A percentile compares a stretch with the other conserved stretches of the same genome.
Conservation (phyloP, 306 rosid species). For the Astragalus membranaceus region DNA sequence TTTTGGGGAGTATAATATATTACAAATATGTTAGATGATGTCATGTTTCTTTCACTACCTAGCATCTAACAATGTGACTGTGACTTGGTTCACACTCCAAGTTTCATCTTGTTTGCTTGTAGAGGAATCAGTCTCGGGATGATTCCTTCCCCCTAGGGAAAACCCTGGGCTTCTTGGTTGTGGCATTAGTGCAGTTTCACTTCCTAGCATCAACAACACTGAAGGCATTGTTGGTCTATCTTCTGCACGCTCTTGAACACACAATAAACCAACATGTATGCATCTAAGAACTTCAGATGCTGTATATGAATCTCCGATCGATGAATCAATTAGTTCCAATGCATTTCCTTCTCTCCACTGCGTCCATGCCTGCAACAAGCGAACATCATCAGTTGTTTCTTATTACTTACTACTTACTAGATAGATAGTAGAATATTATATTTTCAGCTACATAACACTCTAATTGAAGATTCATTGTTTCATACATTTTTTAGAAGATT, state of each 20-base stretch:
- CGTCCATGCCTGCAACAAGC: conserved; percentile 58
- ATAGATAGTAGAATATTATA: not conserved
- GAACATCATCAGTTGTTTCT: not conserved
- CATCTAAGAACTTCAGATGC: conserved; percentile 58
- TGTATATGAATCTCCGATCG: conserved; percentile 32
- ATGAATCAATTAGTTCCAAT: conserved; percentile 52
- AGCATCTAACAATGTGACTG: conserved; percentile 57
- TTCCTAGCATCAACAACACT: conserved; percentile 57
- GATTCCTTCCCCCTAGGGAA: conserved; percentile 43
- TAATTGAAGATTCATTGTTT: not conserved
- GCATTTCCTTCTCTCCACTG: conserved; percentile 56
- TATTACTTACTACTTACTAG: not conserved
- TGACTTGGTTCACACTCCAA: conserved; percentile 64
- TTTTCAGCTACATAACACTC: not conserved
- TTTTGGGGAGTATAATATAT: conserved; percentile 21
- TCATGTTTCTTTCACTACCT: conserved; percentile 39
- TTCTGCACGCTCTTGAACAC: conserved; percentile 54
- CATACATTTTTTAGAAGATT: conserved; percentile 61
- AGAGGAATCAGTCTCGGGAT: conserved; percentile 44
- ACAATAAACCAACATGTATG: conserved; percentile 54
- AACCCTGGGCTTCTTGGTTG: conserved; percentile 69
- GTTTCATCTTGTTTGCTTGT: conserved; percentile 59
- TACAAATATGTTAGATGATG: conserved; percentile 7
- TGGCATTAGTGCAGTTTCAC: conserved; percentile 54
- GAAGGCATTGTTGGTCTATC: conserved; percentile 55